These are phyloP conservation scores for Aureobasidium sp. DNA, from an alignment of 2,329 filamentous ascomycete species.

Conservation along the genomic window DNA sequence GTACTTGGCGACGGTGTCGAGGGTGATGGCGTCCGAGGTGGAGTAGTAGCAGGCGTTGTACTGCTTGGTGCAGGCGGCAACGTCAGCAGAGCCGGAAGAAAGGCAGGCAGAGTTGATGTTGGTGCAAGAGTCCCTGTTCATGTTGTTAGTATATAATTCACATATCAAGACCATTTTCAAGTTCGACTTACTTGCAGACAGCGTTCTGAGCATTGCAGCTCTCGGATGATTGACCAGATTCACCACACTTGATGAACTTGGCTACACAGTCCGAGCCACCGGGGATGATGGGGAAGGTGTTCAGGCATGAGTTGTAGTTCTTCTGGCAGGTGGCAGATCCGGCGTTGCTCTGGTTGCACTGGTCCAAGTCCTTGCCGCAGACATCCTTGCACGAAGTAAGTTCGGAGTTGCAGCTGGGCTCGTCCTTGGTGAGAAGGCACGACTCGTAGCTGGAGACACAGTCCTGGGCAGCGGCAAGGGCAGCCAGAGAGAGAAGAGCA, in stretches of 20 bases:
- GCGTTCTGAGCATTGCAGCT: not conserved
- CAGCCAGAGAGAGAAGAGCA: constrained; percentile 4
- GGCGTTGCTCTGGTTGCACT: constrained; percentile 5
- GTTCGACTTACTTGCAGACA: constrained; percentile 1
- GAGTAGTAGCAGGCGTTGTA: constrained; percentile 11
- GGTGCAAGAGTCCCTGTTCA: not conserved
- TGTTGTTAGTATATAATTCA: not conserved
- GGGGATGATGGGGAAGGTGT: constrained; percentile 13
- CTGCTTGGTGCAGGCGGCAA: not conserved
- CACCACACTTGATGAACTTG: constrained; percentile 10
- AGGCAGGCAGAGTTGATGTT: constrained; percentile 1
- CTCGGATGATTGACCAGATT: not conserved
- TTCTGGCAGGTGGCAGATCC: constrained; percentile 1
- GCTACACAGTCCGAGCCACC: constrained; percentile 11
- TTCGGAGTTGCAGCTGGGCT: not conserved
- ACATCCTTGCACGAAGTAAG: not conserved
- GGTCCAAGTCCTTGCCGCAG: not conserved
- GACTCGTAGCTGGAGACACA: constrained; percentile 8
- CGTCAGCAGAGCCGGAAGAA: not conserved
- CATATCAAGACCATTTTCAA: too few relatives aligned
- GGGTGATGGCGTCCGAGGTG: not conserved
- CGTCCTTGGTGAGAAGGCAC: constrained; percentile 3
- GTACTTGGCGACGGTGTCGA: constrained; percentile 8
- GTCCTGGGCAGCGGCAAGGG: constrained; percentile 5
- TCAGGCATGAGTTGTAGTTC: constrained; percentile 10